Evolutionary conservation across 1,284 basidiomycete genomes (phyloP), one percentile per base, ranked within the genome.

Genomic region (Trichosporon faecale): DNA sequence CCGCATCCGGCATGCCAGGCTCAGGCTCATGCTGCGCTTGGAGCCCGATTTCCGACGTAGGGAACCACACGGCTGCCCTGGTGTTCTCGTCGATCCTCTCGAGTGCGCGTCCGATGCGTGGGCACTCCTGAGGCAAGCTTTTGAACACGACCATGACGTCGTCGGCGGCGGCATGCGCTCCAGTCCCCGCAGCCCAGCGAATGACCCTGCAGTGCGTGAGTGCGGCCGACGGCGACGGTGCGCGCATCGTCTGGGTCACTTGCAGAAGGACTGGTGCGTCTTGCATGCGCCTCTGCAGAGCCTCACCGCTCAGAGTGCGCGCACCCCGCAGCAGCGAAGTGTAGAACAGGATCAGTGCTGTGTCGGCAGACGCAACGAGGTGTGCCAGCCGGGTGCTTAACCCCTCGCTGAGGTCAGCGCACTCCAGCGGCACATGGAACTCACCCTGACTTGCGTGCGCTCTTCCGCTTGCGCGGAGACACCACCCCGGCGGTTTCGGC

Each of bases 331-430:
- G 77, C 16, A 78, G 70, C 3, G 80, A 76, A 2, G 76, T 80
- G 72, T 82, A 80, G 74, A 81, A 82, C 0, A 82, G 75, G 14
- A 77, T 72, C 2, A 79, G 66, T 11, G 80, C 78, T 0, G 79
- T 74, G 25, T 63, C 70, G 49, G 71, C 55, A 8, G 72, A 40
- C 8, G 75, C 68, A 14, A 75, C 69, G 2, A 78, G 66, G 7
- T 66, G n/a, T 2, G 69, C 65, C n/a, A 76, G 71, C 12, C 71
- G 69, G 1, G 57, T 29, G n/a, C 57, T 61, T 29, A 61, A 16
- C 18, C 57, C 29, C 18, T 61, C 57, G 11, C 57, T 61, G 57
- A 6, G 2, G 57, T 61, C 57, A 61, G 57, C 18, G 18, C 11
- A 11, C 57, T 31, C 29, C 27, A 33, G 2, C 11, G 40, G 16